Conservation (phyloP, 345 rosid genomes). For the Hibiscus mutabilis region DNA sequence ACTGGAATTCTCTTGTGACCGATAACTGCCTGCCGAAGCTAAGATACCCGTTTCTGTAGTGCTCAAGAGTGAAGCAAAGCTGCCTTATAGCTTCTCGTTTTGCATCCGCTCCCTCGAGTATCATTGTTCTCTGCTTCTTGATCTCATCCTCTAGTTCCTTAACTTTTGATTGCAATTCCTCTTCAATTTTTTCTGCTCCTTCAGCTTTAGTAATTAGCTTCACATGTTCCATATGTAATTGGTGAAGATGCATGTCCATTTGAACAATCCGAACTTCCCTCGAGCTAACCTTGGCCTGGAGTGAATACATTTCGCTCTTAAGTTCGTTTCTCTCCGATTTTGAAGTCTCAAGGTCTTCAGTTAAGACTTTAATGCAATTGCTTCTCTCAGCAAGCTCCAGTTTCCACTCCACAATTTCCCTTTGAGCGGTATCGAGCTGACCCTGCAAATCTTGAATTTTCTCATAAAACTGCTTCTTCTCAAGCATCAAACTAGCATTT, state of each 20-base stretch:
- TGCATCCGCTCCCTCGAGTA: constrained; percentile 51
- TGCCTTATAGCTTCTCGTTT: constrained; percentile 73
- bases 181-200: constrained; percentile 17
- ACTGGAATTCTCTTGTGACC: constrained; percentile 29
- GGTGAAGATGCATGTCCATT: constrained; percentile 43
- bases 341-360: constrained; percentile 22
- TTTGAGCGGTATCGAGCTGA: constrained; percentile 45
- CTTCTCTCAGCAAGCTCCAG: constrained; percentile 35
- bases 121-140: constrained; percentile 33
- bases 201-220: constrained; percentile 32
- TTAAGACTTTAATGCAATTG: constrained; percentile 26
- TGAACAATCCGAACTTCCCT: constrained; percentile 33
- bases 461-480: constrained; percentile 26
- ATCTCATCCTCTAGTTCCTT: constrained; percentile 43
- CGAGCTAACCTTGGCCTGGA: constrained; percentile 29
- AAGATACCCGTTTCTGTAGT: constrained; percentile 42
- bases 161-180: constrained; percentile 34
- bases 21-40: constrained; percentile 38
- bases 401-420: constrained; percentile 39
- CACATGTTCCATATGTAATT: constrained; percentile 42
- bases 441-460: constrained; percentile 29
- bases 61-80: constrained; percentile 62
- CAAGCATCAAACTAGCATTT: constrained; percentile 41
- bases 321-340: constrained; percentile 38
- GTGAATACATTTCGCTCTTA: constrained; percentile 16